A percentile compares a stretch with the other conserved stretches of the same genome.
Conservation (phyloP, 2,329 filamentous ascomycete species). For the Escovopsis sp. region DNA sequence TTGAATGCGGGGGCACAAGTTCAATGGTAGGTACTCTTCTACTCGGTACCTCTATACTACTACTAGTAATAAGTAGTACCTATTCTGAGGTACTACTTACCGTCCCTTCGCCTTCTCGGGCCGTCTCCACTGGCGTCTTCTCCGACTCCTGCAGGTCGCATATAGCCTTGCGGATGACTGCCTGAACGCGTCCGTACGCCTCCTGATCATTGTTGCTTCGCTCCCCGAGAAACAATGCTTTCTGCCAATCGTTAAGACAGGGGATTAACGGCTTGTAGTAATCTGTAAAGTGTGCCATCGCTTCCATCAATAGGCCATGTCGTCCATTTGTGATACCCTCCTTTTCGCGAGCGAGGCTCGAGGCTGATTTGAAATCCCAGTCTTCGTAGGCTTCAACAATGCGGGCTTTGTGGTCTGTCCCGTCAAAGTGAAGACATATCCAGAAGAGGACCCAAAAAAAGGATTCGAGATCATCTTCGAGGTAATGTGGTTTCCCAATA, state of each 20-base stretch:
- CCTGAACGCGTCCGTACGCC: not conserved
- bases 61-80: too few relatives aligned
- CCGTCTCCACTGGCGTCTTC: too few relatives aligned
- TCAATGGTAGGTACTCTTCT: too few relatives aligned
- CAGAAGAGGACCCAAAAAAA: conserved; percentile 34
- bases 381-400: not conserved
- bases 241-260: not conserved
- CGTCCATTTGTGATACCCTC: not conserved
- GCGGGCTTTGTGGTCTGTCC: conserved; percentile 2
- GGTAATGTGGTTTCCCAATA: conserved; percentile 25
- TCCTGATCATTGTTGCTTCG: not conserved
- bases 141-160: too few relatives aligned
- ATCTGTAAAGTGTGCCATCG: not conserved
- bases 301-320: not conserved
- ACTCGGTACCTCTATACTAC: too few relatives aligned
- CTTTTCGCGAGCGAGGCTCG: not conserved
- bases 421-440: conserved; percentile 27
- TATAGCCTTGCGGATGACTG: too few relatives aligned
- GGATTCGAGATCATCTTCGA: conserved; percentile 21
- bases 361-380: not conserved
- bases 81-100: too few relatives aligned
- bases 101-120: too few relatives aligned
- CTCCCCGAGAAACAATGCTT: not conserved
- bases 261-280: not conserved
- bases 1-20: too few relatives aligned